A percentile compares a stretch with the other conserved stretches of the same genome.
These are phyloP conservation scores for Daedaleopsis sinensis DNA, from an alignment of 768 basidiomycete genomes.

Conservation along the genomic window DNA sequence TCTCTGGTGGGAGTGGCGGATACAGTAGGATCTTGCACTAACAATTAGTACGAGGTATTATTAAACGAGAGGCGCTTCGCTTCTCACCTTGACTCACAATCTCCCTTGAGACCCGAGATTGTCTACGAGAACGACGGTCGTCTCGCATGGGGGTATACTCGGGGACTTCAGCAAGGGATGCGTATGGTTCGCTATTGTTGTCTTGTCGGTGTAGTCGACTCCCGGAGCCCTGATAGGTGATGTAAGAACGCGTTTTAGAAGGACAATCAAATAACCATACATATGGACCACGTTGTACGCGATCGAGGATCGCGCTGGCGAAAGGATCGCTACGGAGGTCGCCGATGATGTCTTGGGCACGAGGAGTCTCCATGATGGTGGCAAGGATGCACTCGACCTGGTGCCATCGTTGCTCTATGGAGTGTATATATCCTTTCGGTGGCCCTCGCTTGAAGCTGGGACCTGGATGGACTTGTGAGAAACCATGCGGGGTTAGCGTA, in stretches of 20 bases:
- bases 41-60: neutral
- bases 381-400: constrained; percentile 91
- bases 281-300: constrained; percentile 82
- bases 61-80: neutral
- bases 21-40: constrained; percentile 20
- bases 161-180: constrained; percentile 36
- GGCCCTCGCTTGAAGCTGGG: constrained; percentile 84
- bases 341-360: constrained; percentile 61
- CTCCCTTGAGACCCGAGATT: constrained; percentile 78
- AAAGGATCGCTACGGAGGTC: constrained; percentile 74
- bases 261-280: constrained; percentile 41
- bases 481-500: neutral
- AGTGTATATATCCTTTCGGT: constrained; percentile 91
- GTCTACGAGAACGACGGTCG: constrained; percentile 52
- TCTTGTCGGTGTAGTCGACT: constrained; percentile 45
- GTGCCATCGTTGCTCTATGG: constrained; percentile 90
- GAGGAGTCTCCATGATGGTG: constrained; percentile 70
- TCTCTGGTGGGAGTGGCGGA: constrained; percentile 59
- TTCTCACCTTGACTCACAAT: constrained; percentile 57
- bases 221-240: constrained; percentile 58
- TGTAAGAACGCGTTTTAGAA: neutral
- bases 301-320: constrained; percentile 72
- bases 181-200: constrained; percentile 25
- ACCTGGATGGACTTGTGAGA: constrained; percentile 41
- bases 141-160: constrained; percentile 19